phyloP scores from a whole-genome alignment of 176 grass and related monocot genomes.

The Microstegium vimineum region DNA sequence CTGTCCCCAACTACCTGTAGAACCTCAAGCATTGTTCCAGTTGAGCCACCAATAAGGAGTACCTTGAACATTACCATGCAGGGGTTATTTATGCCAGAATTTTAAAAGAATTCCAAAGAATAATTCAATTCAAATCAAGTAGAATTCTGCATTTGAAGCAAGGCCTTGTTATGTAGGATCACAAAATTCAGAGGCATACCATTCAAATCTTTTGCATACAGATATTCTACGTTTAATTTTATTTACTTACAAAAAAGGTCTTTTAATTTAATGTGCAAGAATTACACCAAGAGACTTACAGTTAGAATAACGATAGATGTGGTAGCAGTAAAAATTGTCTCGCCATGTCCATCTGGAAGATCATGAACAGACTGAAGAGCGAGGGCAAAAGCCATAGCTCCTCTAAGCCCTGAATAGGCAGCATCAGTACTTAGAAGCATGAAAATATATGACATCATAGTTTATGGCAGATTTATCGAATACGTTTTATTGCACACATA shows the following conservation, averaged over 20 bases:
- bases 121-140: not conserved
- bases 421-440: constrained; percentile 1
- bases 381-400: constrained; percentile 96
- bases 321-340: constrained; percentile 88
- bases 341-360: constrained; percentile 75
- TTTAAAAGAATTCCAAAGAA: not conserved
- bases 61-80: constrained; percentile 44
- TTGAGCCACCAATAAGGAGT: constrained; percentile 81
- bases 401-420: constrained; percentile 63
- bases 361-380: constrained; percentile 93
- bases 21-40: constrained; percentile 83
- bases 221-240: not conserved
- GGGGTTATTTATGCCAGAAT: not conserved
- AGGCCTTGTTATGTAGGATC: not conserved
- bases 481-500: constrained; percentile 33
- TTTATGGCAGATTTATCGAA: constrained; percentile 30
- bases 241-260: not conserved
- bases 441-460: not conserved
- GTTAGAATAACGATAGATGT: constrained; percentile 86
- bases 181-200: not conserved
- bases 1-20: constrained; percentile 77
- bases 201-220: not conserved
- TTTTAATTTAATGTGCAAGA: not conserved
- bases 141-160: not conserved
- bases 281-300: constrained; percentile 36